A percentile compares a stretch with the other conserved stretches of the same genome.
Evolutionary conservation across 2,329 filamentous ascomycete species (phyloP).

Genomic region (Knufia fluminis): DNA sequence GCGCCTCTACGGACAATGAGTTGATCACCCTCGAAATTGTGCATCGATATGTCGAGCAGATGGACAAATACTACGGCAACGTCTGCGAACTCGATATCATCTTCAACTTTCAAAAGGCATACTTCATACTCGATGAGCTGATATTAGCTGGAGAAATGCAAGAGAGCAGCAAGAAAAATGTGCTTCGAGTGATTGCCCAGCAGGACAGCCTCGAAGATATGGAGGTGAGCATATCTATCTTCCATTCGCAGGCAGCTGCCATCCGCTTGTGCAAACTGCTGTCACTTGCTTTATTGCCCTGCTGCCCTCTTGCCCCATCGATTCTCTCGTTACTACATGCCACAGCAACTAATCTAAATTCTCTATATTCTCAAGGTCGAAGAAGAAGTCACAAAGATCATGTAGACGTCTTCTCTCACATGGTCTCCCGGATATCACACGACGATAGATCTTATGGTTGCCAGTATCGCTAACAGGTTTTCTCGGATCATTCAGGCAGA

Average conservation of each 20-base stretch:
- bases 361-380: constrained; percentile 55
- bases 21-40: constrained; percentile 97
- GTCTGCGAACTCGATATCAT: constrained; percentile 99
- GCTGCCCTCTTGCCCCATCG: too few relatives aligned
- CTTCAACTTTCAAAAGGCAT: constrained; percentile 99
- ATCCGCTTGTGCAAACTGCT: background rate
- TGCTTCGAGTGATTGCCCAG: constrained; percentile 87
- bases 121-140: constrained; percentile 97
- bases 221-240: constrained; percentile 63
- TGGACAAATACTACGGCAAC: constrained; percentile 99
- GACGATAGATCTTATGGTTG: background rate
- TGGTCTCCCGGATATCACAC: background rate
- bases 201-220: constrained; percentile 98
- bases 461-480: background rate
- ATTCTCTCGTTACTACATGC: too few relatives aligned
- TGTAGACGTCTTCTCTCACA: constrained; percentile 44
- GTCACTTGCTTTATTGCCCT: background rate
- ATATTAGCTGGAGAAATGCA: constrained; percentile 93
- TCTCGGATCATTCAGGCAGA: constrained; percentile 1
- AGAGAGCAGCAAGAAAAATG: constrained; percentile 99
- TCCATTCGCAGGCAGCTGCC: background rate
- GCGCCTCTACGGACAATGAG: constrained; percentile 94
- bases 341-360: constrained; percentile 1
- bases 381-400: constrained; percentile 83
- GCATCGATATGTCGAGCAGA: constrained; percentile 98